These are phyloP conservation scores for Leishmania tropica DNA, from an alignment of 208 protist genomes.

Conservation along the genomic window DNA sequence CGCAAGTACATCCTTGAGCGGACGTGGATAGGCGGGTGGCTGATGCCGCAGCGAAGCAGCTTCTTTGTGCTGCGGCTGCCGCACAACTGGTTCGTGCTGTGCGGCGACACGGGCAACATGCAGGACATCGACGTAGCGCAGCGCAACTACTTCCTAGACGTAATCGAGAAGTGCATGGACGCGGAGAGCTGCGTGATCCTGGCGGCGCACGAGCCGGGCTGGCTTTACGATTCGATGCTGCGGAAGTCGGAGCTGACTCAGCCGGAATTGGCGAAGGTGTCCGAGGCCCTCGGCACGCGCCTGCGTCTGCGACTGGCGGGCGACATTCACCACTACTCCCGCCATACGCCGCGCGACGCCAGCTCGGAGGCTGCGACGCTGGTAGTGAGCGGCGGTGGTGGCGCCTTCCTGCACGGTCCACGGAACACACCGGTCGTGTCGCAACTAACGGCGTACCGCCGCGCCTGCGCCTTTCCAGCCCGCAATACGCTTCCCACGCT, in stretches of 20 bases:
- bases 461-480: constrained; percentile 55
- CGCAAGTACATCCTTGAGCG: constrained; percentile 77
- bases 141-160: constrained; percentile 83
- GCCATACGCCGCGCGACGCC: constrained; percentile 57
- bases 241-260: constrained; percentile 32
- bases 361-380: constrained; percentile 64
- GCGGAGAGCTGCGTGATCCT: constrained; percentile 76
- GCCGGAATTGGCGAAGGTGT: constrained; percentile 52
- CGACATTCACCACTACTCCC: constrained; percentile 91
- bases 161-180: constrained; percentile 74
- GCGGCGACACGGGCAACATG: constrained; percentile 72
- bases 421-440: constrained; percentile 45
- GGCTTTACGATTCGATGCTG: constrained; percentile 76
- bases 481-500: constrained; percentile 55
- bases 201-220: constrained; percentile 70
- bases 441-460: constrained; percentile 58
- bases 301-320: constrained; percentile 68
- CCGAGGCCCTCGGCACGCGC: constrained; percentile 73
- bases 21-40: constrained; percentile 82
- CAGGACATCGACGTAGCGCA: constrained; percentile 83
- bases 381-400: constrained; percentile 83
- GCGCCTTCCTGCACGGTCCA: constrained; percentile 81
- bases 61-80: constrained; percentile 84
- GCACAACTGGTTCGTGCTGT: constrained; percentile 87
- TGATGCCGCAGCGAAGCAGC: constrained; percentile 85